These are phyloP conservation scores for Pelargonium myrrhifolium DNA, from an alignment of 441 rosid species.

Conservation along the genomic window DNA sequence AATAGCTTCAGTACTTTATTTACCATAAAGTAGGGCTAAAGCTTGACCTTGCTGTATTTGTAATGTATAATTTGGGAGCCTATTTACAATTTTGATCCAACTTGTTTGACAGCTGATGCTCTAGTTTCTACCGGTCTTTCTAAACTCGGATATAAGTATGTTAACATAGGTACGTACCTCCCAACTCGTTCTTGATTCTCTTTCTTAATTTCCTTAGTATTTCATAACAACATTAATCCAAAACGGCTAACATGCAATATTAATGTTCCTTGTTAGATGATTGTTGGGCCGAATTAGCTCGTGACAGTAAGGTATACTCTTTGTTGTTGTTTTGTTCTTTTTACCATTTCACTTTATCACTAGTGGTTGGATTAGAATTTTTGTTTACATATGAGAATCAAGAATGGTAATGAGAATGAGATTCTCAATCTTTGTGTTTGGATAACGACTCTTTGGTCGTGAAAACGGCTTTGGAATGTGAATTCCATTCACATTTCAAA, in stretches of 20 bases:
- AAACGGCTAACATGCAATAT: constrained; percentile 10
- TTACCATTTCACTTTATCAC: not conserved
- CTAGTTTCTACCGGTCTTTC: constrained; percentile 68
- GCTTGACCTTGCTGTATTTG: not conserved
- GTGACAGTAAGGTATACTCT: constrained; percentile 56
- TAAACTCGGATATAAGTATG: constrained; percentile 67
- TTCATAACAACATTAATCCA: not conserved
- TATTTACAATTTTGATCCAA: not conserved
- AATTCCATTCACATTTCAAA: too few relatives aligned
- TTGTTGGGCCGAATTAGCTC: constrained; percentile 88
- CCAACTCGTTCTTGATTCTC: not conserved
- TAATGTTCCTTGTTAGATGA: constrained; percentile 57
- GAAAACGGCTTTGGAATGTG: too few relatives aligned
- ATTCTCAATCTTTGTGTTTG: not conserved
- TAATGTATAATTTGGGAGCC: not conserved
- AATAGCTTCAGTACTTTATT: not conserved
- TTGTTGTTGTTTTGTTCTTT: constrained; percentile 4
- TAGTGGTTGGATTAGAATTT: too few relatives aligned
- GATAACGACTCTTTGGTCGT: too few relatives aligned
- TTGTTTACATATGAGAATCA: not conserved
- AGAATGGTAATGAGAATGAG: not conserved
- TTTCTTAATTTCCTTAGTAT: not conserved
- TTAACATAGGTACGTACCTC: constrained; percentile 61
- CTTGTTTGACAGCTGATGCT: constrained; percentile 61
- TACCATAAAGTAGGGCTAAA: not conserved